Base-by-base conservation (phyloP, 2,329 filamentous ascomycete species). In the Penicillium griseofulvum region DNA sequence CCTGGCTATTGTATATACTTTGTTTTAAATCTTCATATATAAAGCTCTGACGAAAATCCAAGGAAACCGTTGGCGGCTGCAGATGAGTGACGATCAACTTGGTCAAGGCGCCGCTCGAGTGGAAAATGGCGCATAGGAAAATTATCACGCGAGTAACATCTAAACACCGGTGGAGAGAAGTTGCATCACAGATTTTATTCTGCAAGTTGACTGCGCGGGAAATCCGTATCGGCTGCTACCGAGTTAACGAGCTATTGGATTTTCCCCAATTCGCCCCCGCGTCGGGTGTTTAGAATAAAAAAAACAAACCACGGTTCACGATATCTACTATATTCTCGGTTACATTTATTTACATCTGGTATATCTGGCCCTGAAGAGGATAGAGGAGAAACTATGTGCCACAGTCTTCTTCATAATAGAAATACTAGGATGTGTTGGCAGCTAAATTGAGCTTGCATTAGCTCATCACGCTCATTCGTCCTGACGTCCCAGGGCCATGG, bases 391-490 rank as follows among this genome's bases (percentile, higher is more conserved):
- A 41, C n/a, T 26, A 16, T 51, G 28, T 50, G 38, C 38, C 10
- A 50, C 39, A 9, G 14, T 47, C 28, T n/a, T 17, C 49, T 47
- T 54, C 52, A 54, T 49, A 38, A 44, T 49, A 33, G 26, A 28
- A 4, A n/a, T 12, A 7, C 22, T 41, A 19, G n/a, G 45, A 56
- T 65, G 63, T 52, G 63, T 52, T 65, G 61, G 63, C 61, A 64
- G 47, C 49, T 54, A 53, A 62, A 59, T 62, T 59, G 59, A 63
- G 57, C 52, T 52, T 47, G 60, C 63, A 63, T 64, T 63, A 64
- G 62, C 53, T 39, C 56, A 4, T 41, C 22, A 5, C 33, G 50
- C 49, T 60, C 29, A 65, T 64, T 65, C 55, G 63, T 33, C 29
- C 33, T 8, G 17, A 1, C 0, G 52, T 45, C 54, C 63, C 60